A percentile compares a stretch with the other conserved stretches of the same genome.
Evolutionary conservation across 2,329 filamentous ascomycete genomes (phyloP).

Genomic region (Hyphodiscus sp.): DNA sequence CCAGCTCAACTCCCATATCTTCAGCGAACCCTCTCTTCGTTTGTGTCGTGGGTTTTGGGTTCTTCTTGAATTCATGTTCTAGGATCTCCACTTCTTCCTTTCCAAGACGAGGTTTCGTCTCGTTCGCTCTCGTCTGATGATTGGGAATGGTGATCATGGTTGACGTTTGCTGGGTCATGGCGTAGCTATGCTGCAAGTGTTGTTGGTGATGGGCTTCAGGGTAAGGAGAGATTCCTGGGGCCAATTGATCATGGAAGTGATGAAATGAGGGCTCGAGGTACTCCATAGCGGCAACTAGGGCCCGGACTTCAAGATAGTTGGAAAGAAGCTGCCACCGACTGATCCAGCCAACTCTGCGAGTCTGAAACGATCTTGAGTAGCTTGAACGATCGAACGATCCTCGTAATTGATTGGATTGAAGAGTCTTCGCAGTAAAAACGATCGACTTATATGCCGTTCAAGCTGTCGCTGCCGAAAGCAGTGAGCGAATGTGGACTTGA

Average conservation of each 20-base stretch:
- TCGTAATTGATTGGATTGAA: background rate
- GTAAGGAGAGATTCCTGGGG: slow-evolving; percentile 7
- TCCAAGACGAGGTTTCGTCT: slow-evolving; percentile 37
- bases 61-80: slow-evolving; percentile 56
- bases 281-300: slow-evolving; percentile 17
- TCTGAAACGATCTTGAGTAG: background rate
- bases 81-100: slow-evolving; percentile 54
- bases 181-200: slow-evolving; percentile 15
- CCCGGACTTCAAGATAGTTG: background rate
- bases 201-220: slow-evolving; percentile 15
- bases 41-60: slow-evolving; percentile 57
- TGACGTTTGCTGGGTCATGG: slow-evolving; percentile 23
- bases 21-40: slow-evolving; percentile 56
- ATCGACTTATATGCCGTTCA: background rate
- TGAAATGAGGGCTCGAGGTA: slow-evolving; percentile 23
- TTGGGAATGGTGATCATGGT: slow-evolving; percentile 27
- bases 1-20: slow-evolving; percentile 54
- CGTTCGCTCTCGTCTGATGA: slow-evolving; percentile 19
- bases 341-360: background rate
- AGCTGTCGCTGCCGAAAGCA: background rate
- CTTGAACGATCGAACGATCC: background rate
- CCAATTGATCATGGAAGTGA: slow-evolving; percentile 18
- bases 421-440: background rate
- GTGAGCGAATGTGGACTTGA: background rate
- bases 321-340: background rate